These are phyloP conservation scores for Erythrobasidium hasegawianum DNA, from an alignment of 1,284 basidiomycete species.

Conservation along the genomic window DNA sequence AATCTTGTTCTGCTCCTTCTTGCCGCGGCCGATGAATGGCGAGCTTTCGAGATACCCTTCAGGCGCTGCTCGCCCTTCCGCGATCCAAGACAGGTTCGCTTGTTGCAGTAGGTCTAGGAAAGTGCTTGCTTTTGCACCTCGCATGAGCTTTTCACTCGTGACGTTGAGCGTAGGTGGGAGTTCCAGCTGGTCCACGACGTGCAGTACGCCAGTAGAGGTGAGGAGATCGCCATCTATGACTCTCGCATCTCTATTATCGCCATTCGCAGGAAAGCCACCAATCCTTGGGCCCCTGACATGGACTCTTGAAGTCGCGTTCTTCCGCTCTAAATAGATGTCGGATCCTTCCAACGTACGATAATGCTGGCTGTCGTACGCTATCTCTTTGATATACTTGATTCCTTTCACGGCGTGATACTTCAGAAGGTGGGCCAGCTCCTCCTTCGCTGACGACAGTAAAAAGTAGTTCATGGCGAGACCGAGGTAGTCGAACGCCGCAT, in stretches of 20 bases:
- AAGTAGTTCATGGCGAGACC: constrained; percentile 87
- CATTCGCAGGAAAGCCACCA: constrained; percentile 59
- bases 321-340: constrained; percentile 47
- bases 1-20: constrained; percentile 17
- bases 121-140: constrained; percentile 71
- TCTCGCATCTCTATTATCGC: constrained; percentile 38
- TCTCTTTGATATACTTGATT: constrained; percentile 66
- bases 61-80: constrained; percentile 69
- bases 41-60: constrained; percentile 53
- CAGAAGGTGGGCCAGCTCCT: constrained; percentile 75
- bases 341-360: constrained; percentile 51
- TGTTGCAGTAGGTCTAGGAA: constrained; percentile 80
- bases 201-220: constrained; percentile 85
- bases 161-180: constrained; percentile 83
- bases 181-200: constrained; percentile 77
- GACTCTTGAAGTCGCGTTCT: constrained; percentile 34
- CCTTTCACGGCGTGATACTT: constrained; percentile 76
- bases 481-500: constrained; percentile 77
- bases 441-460: constrained; percentile 62
- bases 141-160: constrained; percentile 80
- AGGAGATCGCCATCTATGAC: constrained; percentile 59
- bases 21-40: constrained; percentile 5
- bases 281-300: constrained; percentile 43
- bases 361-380: constrained; percentile 51
- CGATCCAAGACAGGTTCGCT: constrained; percentile 83